Conservation (phyloP, 2,329 filamentous ascomycete genomes). For the Penicillium sp. region DNA sequence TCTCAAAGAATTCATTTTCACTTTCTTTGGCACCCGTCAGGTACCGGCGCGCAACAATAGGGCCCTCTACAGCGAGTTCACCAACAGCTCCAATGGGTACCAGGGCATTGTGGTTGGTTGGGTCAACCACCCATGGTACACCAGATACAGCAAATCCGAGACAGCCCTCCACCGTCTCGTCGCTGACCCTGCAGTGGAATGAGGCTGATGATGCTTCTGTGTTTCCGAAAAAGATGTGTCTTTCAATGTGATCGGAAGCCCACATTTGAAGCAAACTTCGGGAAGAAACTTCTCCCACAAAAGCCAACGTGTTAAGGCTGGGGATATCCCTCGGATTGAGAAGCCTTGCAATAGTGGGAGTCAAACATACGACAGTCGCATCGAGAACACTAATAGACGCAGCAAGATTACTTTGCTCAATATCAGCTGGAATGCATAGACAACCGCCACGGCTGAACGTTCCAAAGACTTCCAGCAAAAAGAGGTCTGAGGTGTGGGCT, state of each 20-base stretch:
- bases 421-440: conserved; percentile 42
- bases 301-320: conserved; percentile 17
- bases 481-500: conserved; percentile 43
- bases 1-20: conserved; percentile 47
- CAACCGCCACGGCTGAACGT: conserved; percentile 40
- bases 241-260: conserved; percentile 13
- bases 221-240: conserved; percentile 23
- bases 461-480: conserved; percentile 36
- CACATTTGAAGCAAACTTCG: conserved; percentile 7
- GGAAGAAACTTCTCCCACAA: conserved; percentile 17
- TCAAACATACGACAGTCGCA: conserved; percentile 32
- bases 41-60: conserved; percentile 38
- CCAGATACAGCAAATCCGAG: conserved; percentile 25
- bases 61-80: conserved; percentile 37
- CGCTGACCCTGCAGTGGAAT: conserved; percentile 10
- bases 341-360: conserved; percentile 21
- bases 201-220: conserved; percentile 22
- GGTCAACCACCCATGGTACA: conserved; percentile 32
- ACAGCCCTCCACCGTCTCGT: neutral
- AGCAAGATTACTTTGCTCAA: conserved; percentile 49
- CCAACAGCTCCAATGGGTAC: conserved; percentile 31
- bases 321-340: conserved; percentile 26
- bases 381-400: conserved; percentile 42
- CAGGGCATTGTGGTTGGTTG: conserved; percentile 23
- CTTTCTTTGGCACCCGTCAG: conserved; percentile 42